These are phyloP conservation scores for Colletotrichum chrysophilum DNA, from an alignment of 2,329 filamentous ascomycete genomes.

Conservation along the genomic window DNA sequence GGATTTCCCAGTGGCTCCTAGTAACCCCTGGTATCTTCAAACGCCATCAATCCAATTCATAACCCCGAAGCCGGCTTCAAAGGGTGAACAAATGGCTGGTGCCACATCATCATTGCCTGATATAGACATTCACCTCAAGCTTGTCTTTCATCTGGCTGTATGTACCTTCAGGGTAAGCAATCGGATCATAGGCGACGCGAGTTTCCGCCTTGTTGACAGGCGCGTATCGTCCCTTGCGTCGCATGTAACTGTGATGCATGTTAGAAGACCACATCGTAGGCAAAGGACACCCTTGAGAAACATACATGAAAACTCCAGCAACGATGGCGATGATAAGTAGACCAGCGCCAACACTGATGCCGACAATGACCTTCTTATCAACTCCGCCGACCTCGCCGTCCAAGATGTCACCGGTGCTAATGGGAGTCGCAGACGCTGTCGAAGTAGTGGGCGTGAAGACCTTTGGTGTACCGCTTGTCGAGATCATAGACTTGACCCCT, in stretches of 20 bases:
- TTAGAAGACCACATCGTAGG: not conserved
- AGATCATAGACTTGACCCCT: not conserved
- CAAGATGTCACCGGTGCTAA: slow-evolving; percentile 10
- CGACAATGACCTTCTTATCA: slow-evolving; percentile 51
- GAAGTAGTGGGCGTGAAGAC: not conserved
- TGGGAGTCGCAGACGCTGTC: not conserved
- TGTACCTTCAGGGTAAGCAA: not conserved
- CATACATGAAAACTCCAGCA: slow-evolving; percentile 23
- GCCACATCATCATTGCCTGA: not conserved
- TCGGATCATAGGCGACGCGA: not conserved
- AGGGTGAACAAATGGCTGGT: no score
- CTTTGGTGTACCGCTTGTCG: not conserved
- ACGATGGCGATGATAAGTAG: slow-evolving; percentile 40
- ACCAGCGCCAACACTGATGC: slow-evolving; percentile 51
- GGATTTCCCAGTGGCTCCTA: not conserved
- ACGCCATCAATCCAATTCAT: not conserved
- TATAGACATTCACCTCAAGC: not conserved
- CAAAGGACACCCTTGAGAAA: not conserved
- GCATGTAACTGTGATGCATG: not conserved
- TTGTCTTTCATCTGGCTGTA: not conserved
- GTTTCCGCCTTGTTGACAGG: not conserved
- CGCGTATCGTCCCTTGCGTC: not conserved
- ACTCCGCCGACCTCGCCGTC: slow-evolving; percentile 35
- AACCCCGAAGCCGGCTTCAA: not conserved
- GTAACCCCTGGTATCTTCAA: not conserved